phyloP scores from a whole-genome alignment of 306 rosid genomes.

The Quercus rubra region DNA sequence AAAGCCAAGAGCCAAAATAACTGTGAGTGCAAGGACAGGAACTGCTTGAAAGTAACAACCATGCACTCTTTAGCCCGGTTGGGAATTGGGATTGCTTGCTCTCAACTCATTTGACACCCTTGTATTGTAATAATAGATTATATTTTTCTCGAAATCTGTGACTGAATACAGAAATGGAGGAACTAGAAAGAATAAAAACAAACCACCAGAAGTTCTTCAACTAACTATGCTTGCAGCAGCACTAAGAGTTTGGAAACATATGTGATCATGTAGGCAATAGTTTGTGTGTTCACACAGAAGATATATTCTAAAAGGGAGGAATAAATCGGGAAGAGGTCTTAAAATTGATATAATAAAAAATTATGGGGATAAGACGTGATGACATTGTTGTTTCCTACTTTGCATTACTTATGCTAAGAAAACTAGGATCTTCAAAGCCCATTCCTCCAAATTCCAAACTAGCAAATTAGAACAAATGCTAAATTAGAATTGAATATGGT shows the following conservation, averaged over 20 bases:
- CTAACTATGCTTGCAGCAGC: conserved; percentile 69
- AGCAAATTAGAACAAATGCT: not conserved
- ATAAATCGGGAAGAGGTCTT: not conserved
- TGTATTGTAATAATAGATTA: conserved; percentile 46
- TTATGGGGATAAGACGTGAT: not conserved
- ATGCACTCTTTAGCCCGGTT: conserved; percentile 62
- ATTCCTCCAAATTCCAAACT: conserved; percentile 62
- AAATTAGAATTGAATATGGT: too few species aligned
- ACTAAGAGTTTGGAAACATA: conserved; percentile 53
- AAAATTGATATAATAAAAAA: not conserved
- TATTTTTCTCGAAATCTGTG: not conserved
- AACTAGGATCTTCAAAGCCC: conserved; percentile 86
- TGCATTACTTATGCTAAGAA: conserved; percentile 73
- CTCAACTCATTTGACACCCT: conserved; percentile 85
- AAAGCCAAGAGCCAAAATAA: conserved; percentile 41
- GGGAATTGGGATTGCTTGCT: conserved; percentile 47
- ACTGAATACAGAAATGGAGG: not conserved
- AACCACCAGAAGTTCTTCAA: not conserved
- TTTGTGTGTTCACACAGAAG: conserved; percentile 60
- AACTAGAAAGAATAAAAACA: not conserved
- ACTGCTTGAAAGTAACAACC: conserved; percentile 57
- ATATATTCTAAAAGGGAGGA: not conserved
- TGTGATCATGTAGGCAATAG: conserved; percentile 58
- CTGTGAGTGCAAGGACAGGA: conserved; percentile 41
- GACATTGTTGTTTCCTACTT: conserved; percentile 55